Evolutionary conservation across 768 basidiomycete genomes (phyloP), one percentile per base, ranked within the genome.

Genomic region (Lepiota brunneoincarnata): DNA sequence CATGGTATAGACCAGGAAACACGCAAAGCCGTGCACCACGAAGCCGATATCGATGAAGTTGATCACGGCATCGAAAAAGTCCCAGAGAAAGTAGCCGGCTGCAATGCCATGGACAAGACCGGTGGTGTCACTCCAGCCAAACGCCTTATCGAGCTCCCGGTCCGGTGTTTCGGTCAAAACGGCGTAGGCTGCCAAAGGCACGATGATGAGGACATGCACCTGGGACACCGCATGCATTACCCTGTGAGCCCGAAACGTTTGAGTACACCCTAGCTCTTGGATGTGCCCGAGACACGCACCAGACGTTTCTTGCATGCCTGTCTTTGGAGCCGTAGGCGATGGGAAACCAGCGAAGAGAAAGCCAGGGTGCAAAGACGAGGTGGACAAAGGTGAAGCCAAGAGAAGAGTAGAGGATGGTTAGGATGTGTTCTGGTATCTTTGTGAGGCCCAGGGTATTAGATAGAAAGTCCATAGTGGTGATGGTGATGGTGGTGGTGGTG

Each of bases 1-100:
- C 66, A 88, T 76, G 31, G 75, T 61, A 63, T 85, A 93, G 38
- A 91, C 82, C 18, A 72, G 58, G 4, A 85, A 71, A 64, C 90
- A 94, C 0, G 80, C 76, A 2, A 84, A 55, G 72, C 91, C 93
- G 62, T 96, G 93, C 14, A 86, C 59, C 1, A 93, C 81, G 59
- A 93, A 93, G 6, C 89, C 91, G 3, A 83, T 46, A 53, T 89
- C 86, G 45, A 78, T 75, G 60, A 80, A 88, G 66, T 91, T 84
- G 48, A 87, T 49, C 20, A 86, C 68, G 6, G 84, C 80, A 67
- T 92, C 89, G 23, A 90, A 54, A 0, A 78, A 77, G 63, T 96
- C 93, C 93, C 93, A 96, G 17, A 93, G 58, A 66, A 96, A 94
- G 63, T 87, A 87, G 4, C 87, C 92, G 46, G 78, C 76, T 26